Evolutionary conservation across 495 filamentous ascomycete genomes (phyloP), one percentile per base, ranked within the genome.

Genomic region (Aspergillus saccharolyticus): DNA sequence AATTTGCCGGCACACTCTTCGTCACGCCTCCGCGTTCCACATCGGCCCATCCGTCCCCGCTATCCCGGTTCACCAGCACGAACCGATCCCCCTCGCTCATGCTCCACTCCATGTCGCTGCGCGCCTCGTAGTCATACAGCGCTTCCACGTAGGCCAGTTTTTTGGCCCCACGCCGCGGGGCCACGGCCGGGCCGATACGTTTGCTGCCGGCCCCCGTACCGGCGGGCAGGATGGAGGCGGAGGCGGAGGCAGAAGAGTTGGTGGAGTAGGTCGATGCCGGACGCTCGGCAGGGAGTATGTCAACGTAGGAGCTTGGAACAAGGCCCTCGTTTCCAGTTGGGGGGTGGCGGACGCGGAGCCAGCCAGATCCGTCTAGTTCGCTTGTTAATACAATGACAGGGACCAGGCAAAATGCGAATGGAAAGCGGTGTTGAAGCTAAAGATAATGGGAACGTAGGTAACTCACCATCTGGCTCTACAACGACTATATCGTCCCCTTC

Each of bases 121-220:
- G 83, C 8, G 93, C 90, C 57, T 86, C 78, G 66, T 98, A 98
- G 25, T 93, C 90, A 65, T 97, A 98, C 68, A 97, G 42, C 2
- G 94, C 94, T 68, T 96, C 89, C 7, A 94, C 92, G 61, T 97
- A 95, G 65, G 88, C 88, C n/a, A 96, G 73, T 64, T 96, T 96
- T 84, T 96, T 96, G 15, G 91, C 94, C 10, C 92, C 93, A 9
- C 93, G 83, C 61, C 88, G 87, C 10, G 94, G 94, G 20, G 92
- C 95, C 15, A 98, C 94, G 0, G 87, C 91, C 0, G 94, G 94
- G 0, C 94, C 94, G 65, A 96, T 89, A 71, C 94, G 95, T 75
- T 95, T 96, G 3, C 44, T 60, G 16, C 45, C 60, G 3, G 65
- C 55, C 12, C 70, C 66, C 49, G 81, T 79, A 17, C 84, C 83